A percentile compares a stretch with the other conserved stretches of the same genome.
phyloP scores from a whole-genome alignment of 2,329 filamentous ascomycete genomes.

The Immersiporthe knoxdaviesiana region DNA sequence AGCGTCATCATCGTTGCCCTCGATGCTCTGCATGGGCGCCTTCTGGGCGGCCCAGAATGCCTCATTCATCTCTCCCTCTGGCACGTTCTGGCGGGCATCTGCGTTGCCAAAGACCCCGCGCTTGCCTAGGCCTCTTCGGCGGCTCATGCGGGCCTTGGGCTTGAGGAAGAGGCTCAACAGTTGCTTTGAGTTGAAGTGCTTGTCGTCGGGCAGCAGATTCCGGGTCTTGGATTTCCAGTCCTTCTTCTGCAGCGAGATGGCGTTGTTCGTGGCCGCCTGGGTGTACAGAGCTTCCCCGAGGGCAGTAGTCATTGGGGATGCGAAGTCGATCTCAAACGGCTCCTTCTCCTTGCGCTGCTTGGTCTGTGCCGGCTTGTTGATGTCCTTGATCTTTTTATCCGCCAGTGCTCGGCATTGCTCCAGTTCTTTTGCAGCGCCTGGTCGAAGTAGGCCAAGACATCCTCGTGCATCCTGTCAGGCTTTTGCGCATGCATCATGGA shows the following conservation, averaged over 20 bases:
- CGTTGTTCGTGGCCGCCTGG: constrained; percentile 75
- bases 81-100: constrained; percentile 52
- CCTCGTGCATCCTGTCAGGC: constrained; percentile 77
- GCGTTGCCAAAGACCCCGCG: constrained; percentile 48
- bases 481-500: constrained; percentile 73
- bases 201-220: constrained; percentile 94
- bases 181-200: constrained; percentile 95
- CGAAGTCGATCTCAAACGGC: constrained; percentile 92
- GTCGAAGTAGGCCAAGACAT: constrained; percentile 98
- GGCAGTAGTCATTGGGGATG: constrained; percentile 70
- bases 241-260: constrained; percentile 86
- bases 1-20: constrained; percentile 52
- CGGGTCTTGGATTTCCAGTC: constrained; percentile 94
- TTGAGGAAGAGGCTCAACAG: constrained; percentile 91
- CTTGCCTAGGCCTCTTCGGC: constrained; percentile 59
- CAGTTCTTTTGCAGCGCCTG: constrained; percentile 96
- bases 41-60: constrained; percentile 88
- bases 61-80: constrained; percentile 84
- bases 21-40: constrained; percentile 48
- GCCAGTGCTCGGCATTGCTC: constrained; percentile 98
- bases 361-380: constrained; percentile 63
- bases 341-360: constrained; percentile 91
- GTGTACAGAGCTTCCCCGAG: constrained; percentile 80
- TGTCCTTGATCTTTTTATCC: constrained; percentile 91
- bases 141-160: constrained; percentile 82